A percentile compares a stretch with the other conserved stretches of the same genome.
These are phyloP conservation scores for Globisporangium acanthophoron DNA, from an alignment of 352 stramenopile species.

Conservation along the genomic window DNA sequence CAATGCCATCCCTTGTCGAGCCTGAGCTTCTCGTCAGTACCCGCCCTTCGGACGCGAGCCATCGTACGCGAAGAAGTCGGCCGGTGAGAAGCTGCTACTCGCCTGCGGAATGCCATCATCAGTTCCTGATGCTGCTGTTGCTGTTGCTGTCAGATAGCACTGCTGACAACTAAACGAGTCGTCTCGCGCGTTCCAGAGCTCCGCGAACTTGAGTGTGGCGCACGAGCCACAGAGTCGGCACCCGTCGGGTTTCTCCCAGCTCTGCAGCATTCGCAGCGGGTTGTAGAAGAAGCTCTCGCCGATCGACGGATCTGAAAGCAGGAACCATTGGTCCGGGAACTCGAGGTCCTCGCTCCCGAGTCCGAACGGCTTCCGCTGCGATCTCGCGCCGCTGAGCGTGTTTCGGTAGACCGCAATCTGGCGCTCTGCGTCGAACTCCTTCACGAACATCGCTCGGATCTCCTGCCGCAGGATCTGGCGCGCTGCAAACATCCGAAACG, in stretches of 20 bases:
- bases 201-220: constrained; percentile 27
- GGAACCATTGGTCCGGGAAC: constrained; percentile 52
- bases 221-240: constrained; percentile 42
- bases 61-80: constrained; percentile 41
- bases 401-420: constrained; percentile 49
- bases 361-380: constrained; percentile 40
- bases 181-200: constrained; percentile 40
- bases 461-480: constrained; percentile 40
- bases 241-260: constrained; percentile 47
- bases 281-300: constrained; percentile 71
- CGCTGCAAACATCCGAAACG: constrained; percentile 50
- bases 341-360: constrained; percentile 53
- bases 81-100: constrained; percentile 13
- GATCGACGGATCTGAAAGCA: constrained; percentile 39
- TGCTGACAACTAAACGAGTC: constrained; percentile 39
- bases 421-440: constrained; percentile 43
- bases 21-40: background rate
- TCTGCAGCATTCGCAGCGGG: constrained; percentile 41
- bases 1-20: background rate
- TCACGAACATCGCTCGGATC: constrained; percentile 44
- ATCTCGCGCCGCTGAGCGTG: constrained; percentile 28
- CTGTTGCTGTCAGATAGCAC: constrained; percentile 28
- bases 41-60: constrained; percentile 32
- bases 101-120: background rate
- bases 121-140: background rate